These are phyloP conservation scores for Ogataea angusta DNA, from an alignment of 805 yeast genomes.

Conservation along the genomic window DNA sequence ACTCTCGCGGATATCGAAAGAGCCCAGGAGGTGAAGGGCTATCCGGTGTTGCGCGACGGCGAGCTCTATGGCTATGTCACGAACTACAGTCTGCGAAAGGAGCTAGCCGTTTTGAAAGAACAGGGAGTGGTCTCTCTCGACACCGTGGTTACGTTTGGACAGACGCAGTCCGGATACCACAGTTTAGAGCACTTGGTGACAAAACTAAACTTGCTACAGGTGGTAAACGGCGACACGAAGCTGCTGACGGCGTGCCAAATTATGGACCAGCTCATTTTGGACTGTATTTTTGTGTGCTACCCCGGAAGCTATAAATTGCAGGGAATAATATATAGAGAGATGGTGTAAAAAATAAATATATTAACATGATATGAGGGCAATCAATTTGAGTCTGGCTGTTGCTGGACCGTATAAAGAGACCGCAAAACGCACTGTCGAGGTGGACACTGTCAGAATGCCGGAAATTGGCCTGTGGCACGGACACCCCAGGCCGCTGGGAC, in stretches of 20 bases:
- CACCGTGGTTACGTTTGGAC: conserved; percentile 17
- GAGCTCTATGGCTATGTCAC: conserved; percentile 43
- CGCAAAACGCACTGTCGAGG: neutral
- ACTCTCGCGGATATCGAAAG: conserved; percentile 27
- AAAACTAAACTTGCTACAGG: conserved; percentile 17
- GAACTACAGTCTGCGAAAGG: conserved; percentile 34
- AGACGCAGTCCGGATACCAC: conserved; percentile 13
- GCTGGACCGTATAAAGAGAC: neutral
- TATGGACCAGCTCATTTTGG: conserved; percentile 38
- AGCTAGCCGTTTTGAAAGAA: conserved; percentile 17
- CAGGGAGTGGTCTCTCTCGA: conserved; percentile 15
- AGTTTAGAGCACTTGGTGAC: conserved; percentile 18
- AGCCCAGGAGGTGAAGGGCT: conserved; percentile 32
- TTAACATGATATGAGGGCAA: conserved; percentile 11
- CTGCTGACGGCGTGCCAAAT: conserved; percentile 36
- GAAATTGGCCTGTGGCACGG: conserved; percentile 1
- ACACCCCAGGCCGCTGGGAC: neutral
- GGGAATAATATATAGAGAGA: conserved; percentile 38
- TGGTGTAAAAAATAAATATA: conserved; percentile 15
- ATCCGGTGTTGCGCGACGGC: conserved; percentile 41
- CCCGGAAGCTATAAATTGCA: conserved; percentile 25
- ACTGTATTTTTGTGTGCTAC: conserved; percentile 30
- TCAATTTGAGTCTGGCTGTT: neutral
- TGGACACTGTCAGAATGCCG: neutral
- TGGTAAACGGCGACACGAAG: conserved; percentile 31